Conservation (phyloP, 2,329 filamentous ascomycete genomes). For the Mollisiaceae sp. region DNA sequence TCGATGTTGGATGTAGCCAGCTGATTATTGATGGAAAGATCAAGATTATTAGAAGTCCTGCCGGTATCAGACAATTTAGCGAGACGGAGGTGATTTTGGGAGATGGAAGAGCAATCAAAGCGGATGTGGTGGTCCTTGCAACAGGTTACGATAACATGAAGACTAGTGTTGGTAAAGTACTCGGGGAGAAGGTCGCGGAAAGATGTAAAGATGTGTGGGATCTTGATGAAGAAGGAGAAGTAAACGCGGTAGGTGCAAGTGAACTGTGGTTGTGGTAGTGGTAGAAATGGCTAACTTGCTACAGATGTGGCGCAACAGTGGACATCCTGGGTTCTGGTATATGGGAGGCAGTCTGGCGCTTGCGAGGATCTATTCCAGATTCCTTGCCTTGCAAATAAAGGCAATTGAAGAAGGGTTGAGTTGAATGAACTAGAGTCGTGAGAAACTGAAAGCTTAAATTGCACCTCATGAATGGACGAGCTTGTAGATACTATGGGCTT, state of each 20-base stretch:
- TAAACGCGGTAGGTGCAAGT: conserved; percentile 27
- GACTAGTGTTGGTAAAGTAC: conserved; percentile 52
- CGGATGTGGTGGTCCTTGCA: conserved; percentile 57
- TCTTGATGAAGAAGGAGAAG: conserved; percentile 54
- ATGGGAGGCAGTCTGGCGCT: conserved; percentile 56
- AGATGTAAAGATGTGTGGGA: conserved; percentile 55
- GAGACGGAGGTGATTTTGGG: conserved; percentile 44
- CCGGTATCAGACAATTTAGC: conserved; percentile 3
- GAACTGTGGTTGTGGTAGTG: no score
- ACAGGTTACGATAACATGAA: conserved; percentile 60
- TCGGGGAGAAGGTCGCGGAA: conserved; percentile 57
- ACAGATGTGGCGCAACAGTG: conserved; percentile 52
- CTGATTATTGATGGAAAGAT: conserved; percentile 59
- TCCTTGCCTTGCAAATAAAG: conserved; percentile 55
- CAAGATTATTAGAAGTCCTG: conserved; percentile 51
- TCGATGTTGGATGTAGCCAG: conserved; percentile 57
- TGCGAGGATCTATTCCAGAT: conserved; percentile 52
- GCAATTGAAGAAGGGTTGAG: conserved; percentile 45
- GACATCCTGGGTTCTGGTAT: conserved; percentile 56
- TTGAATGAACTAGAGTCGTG: background rate
- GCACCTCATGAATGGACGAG: no score
- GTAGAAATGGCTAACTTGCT: background rate
- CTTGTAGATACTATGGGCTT: background rate
- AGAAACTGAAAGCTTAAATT: background rate
- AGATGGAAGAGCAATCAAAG: conserved; percentile 53